phyloP scores from a whole-genome alignment of 768 basidiomycete genomes.

The Crepidotus variabilis region DNA sequence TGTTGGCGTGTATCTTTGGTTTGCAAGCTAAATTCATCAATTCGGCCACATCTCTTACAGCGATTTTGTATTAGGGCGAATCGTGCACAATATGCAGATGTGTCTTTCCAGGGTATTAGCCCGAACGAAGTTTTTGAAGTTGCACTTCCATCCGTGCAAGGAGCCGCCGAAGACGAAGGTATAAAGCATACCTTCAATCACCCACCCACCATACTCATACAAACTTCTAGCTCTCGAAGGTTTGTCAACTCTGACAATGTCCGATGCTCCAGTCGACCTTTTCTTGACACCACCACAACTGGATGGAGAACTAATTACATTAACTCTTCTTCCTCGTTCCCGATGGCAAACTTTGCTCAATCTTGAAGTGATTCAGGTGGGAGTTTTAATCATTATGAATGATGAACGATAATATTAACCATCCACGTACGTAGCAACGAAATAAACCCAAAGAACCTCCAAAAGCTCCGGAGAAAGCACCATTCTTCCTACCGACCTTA shows the following conservation, averaged over 20 bases:
- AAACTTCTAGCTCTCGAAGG: constrained; percentile 58
- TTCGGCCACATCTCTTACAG: constrained; percentile 1
- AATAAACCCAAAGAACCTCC: constrained; percentile 97
- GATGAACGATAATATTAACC: background rate
- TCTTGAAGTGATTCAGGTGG: constrained; percentile 87
- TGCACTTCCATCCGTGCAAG: constrained; percentile 81
- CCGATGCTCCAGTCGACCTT: constrained; percentile 60
- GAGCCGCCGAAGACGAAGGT: constrained; percentile 79
- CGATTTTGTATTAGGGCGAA: constrained; percentile 66
- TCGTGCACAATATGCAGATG: constrained; percentile 87
- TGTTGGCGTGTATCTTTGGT: constrained; percentile 95
- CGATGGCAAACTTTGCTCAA: constrained; percentile 98
- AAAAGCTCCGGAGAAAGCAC: constrained; percentile 92
- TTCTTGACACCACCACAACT: constrained; percentile 88
- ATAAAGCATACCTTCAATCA: constrained; percentile 8
- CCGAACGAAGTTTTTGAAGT: constrained; percentile 73
- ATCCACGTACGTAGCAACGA: constrained; percentile 57
- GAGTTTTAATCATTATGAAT: constrained; percentile 16
- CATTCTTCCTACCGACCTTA: constrained; percentile 94
- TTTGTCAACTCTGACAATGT: constrained; percentile 57
- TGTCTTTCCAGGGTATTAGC: constrained; percentile 74
- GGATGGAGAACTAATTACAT: constrained; percentile 86
- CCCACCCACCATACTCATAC: background rate
- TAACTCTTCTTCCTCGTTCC: constrained; percentile 87
- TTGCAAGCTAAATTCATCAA: background rate